A percentile compares a stretch with the other conserved stretches of the same genome.
Conservation (phyloP, 2,329 filamentous ascomycete species). For the Ophiocordyceps camponoti-floridani region DNA sequence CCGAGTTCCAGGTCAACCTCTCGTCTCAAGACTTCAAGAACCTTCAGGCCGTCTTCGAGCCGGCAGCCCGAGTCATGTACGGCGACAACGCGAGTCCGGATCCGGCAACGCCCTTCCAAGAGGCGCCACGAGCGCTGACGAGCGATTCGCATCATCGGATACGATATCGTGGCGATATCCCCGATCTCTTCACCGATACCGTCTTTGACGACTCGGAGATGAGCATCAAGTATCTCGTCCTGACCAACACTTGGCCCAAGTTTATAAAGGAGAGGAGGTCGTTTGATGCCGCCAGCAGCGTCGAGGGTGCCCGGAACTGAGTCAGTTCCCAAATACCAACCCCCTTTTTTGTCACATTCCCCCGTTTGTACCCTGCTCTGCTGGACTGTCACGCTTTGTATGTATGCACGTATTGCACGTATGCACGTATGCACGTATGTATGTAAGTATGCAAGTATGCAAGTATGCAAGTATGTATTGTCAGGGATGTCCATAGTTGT, state of each 20-base stretch:
- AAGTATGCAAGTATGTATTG: too few species aligned
- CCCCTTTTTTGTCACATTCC: background rate
- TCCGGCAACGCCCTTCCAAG: constrained; percentile 25
- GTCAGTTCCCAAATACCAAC: background rate
- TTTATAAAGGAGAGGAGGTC: constrained; percentile 28
- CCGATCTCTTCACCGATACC: constrained; percentile 27
- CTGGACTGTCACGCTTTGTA: too few species aligned
- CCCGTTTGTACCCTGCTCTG: too few species aligned
- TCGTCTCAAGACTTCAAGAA: constrained; percentile 35
- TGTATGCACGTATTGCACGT: too few species aligned
- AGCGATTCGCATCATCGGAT: constrained; percentile 8
- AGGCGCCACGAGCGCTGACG: constrained; percentile 5
- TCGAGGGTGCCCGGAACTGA: constrained; percentile 3
- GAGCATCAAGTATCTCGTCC: constrained; percentile 47
- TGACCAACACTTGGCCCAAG: constrained; percentile 53
- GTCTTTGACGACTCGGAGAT: constrained; percentile 43
- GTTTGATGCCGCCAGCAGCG: constrained; percentile 7
- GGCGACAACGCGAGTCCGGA: constrained; percentile 20
- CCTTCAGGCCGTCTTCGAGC: constrained; percentile 38
- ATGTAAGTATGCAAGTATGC: too few species aligned
- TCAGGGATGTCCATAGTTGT: too few species aligned
- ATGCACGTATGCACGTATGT: too few species aligned
- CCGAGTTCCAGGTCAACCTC: constrained; percentile 50
- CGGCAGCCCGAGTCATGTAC: constrained; percentile 26
- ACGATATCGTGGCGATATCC: constrained; percentile 26